Conservation (phyloP, 257 asterid species). For the Gardenia jasminoides region DNA sequence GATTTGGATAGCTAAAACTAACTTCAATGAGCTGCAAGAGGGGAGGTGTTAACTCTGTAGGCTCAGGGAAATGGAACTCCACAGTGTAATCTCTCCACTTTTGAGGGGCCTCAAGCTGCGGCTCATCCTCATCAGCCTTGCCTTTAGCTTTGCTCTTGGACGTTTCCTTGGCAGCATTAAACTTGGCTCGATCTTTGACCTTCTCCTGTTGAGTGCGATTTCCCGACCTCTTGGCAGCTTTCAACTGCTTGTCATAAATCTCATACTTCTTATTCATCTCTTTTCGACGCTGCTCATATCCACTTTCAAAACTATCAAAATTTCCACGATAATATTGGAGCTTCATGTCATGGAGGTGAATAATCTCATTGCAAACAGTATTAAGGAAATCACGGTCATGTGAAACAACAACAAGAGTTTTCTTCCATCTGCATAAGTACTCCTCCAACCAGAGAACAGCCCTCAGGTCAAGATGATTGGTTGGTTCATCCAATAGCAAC, state of each 20-base stretch:
- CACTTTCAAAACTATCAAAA: slow-evolving; percentile 27
- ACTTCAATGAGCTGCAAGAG: slow-evolving; percentile 29
- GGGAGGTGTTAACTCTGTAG: slow-evolving; percentile 29
- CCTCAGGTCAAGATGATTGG: slow-evolving; percentile 37
- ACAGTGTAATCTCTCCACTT: slow-evolving; percentile 35
- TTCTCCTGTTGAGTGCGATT: slow-evolving; percentile 27
- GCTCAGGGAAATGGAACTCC: slow-evolving; percentile 36
- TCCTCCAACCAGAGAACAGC: slow-evolving; percentile 44
- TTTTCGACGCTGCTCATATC: slow-evolving; percentile 31
- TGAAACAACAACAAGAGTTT: slow-evolving; percentile 36
- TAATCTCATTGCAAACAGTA: slow-evolving; percentile 29
- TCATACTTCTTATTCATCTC: slow-evolving; percentile 34
- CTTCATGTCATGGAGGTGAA: slow-evolving; percentile 33
- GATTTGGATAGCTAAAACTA: slow-evolving; percentile 34
- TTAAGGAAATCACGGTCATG: slow-evolving; percentile 38
- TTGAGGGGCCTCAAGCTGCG: slow-evolving; percentile 22
- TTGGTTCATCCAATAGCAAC: slow-evolving; percentile 35
- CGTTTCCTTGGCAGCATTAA: slow-evolving; percentile 26
- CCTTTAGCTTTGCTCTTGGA: slow-evolving; percentile 23
- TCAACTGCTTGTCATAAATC: slow-evolving; percentile 23
- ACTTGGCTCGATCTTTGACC: slow-evolving; percentile 30
- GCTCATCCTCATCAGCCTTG: slow-evolving; percentile 27
- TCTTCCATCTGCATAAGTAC: slow-evolving; percentile 40
- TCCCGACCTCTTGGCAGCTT: slow-evolving; percentile 35
- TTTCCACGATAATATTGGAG: slow-evolving; percentile 34